These are phyloP conservation scores for Saitozyma podzolica DNA, from an alignment of 768 basidiomycete genomes.

Conservation along the genomic window DNA sequence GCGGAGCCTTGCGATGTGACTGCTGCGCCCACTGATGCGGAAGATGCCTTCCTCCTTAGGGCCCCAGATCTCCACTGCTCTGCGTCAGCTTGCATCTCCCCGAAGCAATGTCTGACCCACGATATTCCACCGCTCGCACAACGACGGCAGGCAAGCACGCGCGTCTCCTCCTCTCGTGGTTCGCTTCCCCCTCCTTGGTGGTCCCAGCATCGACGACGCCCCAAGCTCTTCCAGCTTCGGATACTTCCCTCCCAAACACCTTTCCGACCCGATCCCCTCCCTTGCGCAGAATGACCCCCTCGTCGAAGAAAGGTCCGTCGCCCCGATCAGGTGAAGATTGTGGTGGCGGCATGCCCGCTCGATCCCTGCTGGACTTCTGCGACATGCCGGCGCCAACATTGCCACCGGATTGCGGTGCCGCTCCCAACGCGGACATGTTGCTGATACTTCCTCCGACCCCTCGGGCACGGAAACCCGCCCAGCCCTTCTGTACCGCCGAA, in stretches of 20 bases:
- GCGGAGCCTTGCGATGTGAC: slow-evolving; percentile 72
- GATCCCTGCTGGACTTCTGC: background rate
- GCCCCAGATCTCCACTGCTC: slow-evolving; percentile 44
- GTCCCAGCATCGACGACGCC: slow-evolving; percentile 25
- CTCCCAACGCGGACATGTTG: slow-evolving; percentile 6
- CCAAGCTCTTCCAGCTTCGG: slow-evolving; percentile 34
- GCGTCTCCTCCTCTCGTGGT: slow-evolving; percentile 28
- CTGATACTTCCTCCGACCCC: slow-evolving; percentile 40
- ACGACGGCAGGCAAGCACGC: slow-evolving; percentile 45
- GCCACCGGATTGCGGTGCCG: background rate
- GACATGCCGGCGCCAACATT: background rate
- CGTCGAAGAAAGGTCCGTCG: slow-evolving; percentile 38
- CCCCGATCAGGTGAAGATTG: slow-evolving; percentile 12
- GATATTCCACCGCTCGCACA: slow-evolving; percentile 45
- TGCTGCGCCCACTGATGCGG: slow-evolving; percentile 79
- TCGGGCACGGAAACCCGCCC: slow-evolving; percentile 40
- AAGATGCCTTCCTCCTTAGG: slow-evolving; percentile 52
- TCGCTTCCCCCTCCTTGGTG: slow-evolving; percentile 7
- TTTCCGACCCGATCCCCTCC: slow-evolving; percentile 19
- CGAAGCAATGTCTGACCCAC: slow-evolving; percentile 25
- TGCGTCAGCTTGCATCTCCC: slow-evolving; percentile 5
- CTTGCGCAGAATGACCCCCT: slow-evolving; percentile 17
- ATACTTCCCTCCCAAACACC: slow-evolving; percentile 45
- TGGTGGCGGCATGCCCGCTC: background rate
- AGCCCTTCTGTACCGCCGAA: slow-evolving; percentile 44